Base-by-base conservation (phyloP, 2,329 filamentous ascomycete genomes). In the Sporothrix curviconia region DNA sequence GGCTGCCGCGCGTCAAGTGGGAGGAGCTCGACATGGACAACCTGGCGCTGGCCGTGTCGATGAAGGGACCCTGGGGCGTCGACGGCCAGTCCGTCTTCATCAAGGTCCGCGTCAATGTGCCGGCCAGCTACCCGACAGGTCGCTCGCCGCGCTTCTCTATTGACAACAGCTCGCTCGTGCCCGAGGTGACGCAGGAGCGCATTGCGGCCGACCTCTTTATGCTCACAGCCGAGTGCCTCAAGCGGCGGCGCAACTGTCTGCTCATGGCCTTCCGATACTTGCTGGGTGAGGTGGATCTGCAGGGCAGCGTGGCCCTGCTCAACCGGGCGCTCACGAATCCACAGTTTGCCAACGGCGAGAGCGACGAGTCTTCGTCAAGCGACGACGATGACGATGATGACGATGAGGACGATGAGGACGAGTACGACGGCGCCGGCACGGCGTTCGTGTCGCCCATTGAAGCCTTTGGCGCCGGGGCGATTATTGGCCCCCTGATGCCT, bases 1-100 rank as follows among this genome's bases (percentile, higher is more conserved):
- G 84, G 64, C 76, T 86, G 42, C 81, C 82, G 12, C 85, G 85
- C 61, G 81, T 86, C 37, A 79, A 77, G 54, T 86, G 82, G 77
- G 82, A 86, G 30, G 77, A 82, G 58, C 80, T 86, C 42, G 78
- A 86, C 64, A 82, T 84, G 79, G 82, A 85, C 61, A 77, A 75
- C 39, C 71, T 84, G 55, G 78, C 74, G 0, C 68, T 85, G 15
- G 77, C 77, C 42, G 82, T 81, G n/a, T 85, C 82, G 0, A 72
- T 86, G 53, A 84, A 81, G 61, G 84, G 83, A 0, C 84, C 84
- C 0, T 87, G 84, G 84, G 84, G 83, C 15, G 70, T 71, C 12
- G 74, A 80, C 43, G 74, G 76, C 3, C 78, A 80, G 44, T 73
- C 74, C 1, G 85, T 86, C 43, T 85, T 82, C 63, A 78, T 85